A percentile compares a stretch with the other conserved stretches of the same genome.
Conservation (phyloP, 116 monocot genomes). For the Posidonia oceanica region DNA sequence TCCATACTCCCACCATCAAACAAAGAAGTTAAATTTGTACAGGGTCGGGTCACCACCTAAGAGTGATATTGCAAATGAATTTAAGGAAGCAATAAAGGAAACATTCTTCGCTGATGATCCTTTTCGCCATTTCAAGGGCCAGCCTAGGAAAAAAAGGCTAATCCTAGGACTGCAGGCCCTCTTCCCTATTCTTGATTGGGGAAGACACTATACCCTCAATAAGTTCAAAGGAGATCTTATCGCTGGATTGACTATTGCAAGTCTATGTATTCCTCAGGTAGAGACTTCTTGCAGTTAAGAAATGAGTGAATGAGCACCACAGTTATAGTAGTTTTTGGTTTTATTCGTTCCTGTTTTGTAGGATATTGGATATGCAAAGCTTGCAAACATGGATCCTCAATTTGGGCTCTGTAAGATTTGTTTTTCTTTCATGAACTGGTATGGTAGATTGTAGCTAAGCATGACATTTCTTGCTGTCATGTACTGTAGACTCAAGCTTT, state of each 20-base stretch:
- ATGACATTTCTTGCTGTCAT: background rate
- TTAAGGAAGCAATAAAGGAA: too few relatives aligned
- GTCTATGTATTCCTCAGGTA: conserved; percentile 94
- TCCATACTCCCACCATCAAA: too few relatives aligned
- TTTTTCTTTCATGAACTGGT: background rate
- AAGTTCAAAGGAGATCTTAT: conserved; percentile 77
- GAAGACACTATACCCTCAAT: conserved; percentile 37
- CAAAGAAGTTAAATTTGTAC: too few relatives aligned
- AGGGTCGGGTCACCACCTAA: too few relatives aligned
- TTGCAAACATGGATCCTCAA: conserved; percentile 57
- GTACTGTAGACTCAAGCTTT: conserved; percentile 57
- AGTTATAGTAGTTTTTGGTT: too few relatives aligned
- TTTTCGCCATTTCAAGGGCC: too few relatives aligned
- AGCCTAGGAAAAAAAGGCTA: too few relatives aligned
- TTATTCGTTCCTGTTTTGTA: background rate
- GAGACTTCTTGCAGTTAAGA: background rate
- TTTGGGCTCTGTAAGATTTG: conserved; percentile 73
- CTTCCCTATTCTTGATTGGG: conserved; percentile 91
- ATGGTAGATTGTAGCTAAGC: too few relatives aligned
- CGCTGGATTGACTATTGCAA: conserved; percentile 93
- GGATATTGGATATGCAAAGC: conserved; percentile 85
- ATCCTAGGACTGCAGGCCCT: conserved; percentile 41
- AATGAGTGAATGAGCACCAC: too few relatives aligned
- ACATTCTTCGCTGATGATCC: too few relatives aligned
- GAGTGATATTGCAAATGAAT: too few relatives aligned